Conservation (phyloP, 2,329 filamentous ascomycete genomes). For the Pseudocercospora pini-densiflorae region DNA sequence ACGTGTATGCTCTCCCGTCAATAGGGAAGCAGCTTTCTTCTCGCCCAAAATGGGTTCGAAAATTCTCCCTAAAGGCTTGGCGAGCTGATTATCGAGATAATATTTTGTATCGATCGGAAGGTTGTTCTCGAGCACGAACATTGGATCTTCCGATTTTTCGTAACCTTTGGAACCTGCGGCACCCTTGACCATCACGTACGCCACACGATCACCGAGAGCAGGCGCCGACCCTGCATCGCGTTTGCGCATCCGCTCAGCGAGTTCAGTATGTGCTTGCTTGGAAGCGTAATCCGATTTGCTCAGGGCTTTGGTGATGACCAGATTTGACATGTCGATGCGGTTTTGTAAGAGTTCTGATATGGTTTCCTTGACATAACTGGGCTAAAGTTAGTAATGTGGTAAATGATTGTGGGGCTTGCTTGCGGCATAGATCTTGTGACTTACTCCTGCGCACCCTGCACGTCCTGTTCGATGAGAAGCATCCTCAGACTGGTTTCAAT, state of each 20-base stretch:
- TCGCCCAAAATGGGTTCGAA: conserved; percentile 98
- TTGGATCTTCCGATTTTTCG: conserved; percentile 95
- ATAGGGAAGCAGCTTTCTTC: conserved; percentile 81
- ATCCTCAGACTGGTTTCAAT: conserved; percentile 96
- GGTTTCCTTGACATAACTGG: conserved; percentile 91
- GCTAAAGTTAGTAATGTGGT: conserved; percentile 44
- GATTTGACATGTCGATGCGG: conserved; percentile 98
- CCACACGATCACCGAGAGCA: conserved; percentile 90
- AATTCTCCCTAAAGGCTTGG: conserved; percentile 91
- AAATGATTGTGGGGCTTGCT: neutral
- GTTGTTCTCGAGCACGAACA: conserved; percentile 97
- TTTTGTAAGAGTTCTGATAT: conserved; percentile 96
- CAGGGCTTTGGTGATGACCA: conserved; percentile 97
- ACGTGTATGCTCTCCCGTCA: conserved; percentile 94
- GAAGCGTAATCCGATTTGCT: conserved; percentile 87
- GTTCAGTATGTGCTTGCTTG: conserved; percentile 95
- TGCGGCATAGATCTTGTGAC: conserved; percentile 42
- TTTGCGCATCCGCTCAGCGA: conserved; percentile 95
- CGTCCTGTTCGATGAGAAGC: conserved; percentile 91
- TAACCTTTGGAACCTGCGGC: conserved; percentile 90
- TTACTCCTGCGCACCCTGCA: conserved; percentile 90
- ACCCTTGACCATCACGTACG: conserved; percentile 97
- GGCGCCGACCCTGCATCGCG: conserved; percentile 94
- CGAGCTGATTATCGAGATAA: conserved; percentile 97
- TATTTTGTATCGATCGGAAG: conserved; percentile 98